phyloP scores from a whole-genome alignment of 257 asterid species.

The Solanum ossicruentum region DNA sequence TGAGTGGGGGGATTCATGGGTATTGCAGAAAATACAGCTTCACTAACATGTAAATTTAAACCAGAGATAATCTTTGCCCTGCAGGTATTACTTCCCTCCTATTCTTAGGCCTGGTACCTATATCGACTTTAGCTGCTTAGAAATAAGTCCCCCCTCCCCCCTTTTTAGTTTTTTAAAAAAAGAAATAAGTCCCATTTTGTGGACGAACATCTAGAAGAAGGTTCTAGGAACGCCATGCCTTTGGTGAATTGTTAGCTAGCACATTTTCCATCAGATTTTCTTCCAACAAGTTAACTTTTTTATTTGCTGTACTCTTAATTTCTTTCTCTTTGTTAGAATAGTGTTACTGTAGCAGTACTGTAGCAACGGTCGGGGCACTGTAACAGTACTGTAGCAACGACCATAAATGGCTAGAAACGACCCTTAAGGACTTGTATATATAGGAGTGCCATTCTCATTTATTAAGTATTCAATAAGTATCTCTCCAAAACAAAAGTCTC shows the following conservation, averaged over 20 bases:
- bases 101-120: not conserved
- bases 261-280: not conserved
- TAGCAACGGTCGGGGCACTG: too few species aligned
- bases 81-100: not conserved
- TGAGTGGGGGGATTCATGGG: not conserved
- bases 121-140: not conserved
- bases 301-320: not conserved
- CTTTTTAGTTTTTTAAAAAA: too few species aligned
- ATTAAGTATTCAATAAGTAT: too few species aligned
- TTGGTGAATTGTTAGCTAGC: not conserved
- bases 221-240: not conserved
- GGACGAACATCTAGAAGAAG: not conserved
- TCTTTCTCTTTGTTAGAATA: too few species aligned
- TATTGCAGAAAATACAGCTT: not conserved
- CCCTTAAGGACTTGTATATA: too few species aligned
- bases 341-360: too few species aligned
- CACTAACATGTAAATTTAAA: not conserved
- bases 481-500: too few species aligned
- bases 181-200: not conserved
- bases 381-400: too few species aligned
- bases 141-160: not conserved
- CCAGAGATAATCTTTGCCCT: not conserved
- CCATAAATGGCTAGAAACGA: too few species aligned
- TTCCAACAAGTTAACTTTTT: not conserved
- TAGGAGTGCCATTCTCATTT: too few species aligned